These are phyloP conservation scores for Didymella lethalis DNA, from an alignment of 2,329 filamentous ascomycete genomes.

Conservation along the genomic window DNA sequence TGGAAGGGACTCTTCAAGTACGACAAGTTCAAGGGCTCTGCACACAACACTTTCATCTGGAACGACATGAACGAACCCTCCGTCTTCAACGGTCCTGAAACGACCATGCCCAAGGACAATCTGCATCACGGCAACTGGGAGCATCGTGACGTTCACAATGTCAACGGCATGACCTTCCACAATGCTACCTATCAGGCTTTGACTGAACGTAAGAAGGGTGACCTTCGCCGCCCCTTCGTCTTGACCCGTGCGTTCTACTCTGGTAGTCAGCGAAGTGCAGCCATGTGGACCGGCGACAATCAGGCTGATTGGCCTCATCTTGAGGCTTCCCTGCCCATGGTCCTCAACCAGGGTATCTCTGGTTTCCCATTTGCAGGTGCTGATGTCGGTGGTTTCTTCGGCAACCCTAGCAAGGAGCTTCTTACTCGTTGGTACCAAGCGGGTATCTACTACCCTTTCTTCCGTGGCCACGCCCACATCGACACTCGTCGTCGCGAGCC, in stretches of 20 bases:
- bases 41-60: conserved; percentile 91
- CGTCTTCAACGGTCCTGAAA: conserved; percentile 97
- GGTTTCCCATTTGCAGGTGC: conserved; percentile 95
- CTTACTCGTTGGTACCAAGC: conserved; percentile 96
- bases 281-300: conserved; percentile 99
- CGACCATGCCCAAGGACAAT: conserved; percentile 99
- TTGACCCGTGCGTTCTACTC: conserved; percentile 92
- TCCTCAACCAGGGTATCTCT: conserved; percentile 88
- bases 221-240: conserved; percentile 85
- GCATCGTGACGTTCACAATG: conserved; percentile 93
- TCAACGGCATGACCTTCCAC: conserved; percentile 94
- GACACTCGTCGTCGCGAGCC: conserved; percentile 94
- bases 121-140: conserved; percentile 92
- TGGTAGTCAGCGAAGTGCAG: conserved; percentile 86
- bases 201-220: conserved; percentile 83
- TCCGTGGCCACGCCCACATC: conserved; percentile 96
- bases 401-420: conserved; percentile 92
- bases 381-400: conserved; percentile 97
- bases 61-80: conserved; percentile 99
- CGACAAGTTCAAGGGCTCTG: conserved; percentile 83
- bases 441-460: conserved; percentile 97
- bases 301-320: conserved; percentile 92
- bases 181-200: conserved; percentile 92
- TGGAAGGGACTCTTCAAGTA: conserved; percentile 91
- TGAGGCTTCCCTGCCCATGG: conserved; percentile 89